These are phyloP conservation scores for Yamadazyma nakazawae DNA, from an alignment of 805 yeast genomes.

Conservation along the genomic window DNA sequence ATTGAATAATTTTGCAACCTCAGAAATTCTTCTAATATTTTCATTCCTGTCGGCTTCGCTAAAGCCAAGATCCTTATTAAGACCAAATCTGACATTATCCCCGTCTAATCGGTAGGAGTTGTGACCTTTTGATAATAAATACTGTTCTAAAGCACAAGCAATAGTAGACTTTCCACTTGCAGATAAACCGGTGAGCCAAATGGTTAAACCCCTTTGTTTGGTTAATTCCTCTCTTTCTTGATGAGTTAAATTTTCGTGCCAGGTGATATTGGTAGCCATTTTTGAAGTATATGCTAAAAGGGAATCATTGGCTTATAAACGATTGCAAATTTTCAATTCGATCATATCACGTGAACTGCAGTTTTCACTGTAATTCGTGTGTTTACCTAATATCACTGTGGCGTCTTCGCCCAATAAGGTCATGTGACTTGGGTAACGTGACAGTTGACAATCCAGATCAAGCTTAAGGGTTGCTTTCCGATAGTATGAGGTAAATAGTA, in stretches of 20 bases:
- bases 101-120: conserved; percentile 89
- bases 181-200: conserved; percentile 94
- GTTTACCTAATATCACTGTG: not conserved
- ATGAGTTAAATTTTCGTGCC: conserved; percentile 90
- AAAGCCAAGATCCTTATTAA: conserved; percentile 93
- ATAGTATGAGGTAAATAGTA: too few relatives aligned
- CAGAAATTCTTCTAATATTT: conserved; percentile 91
- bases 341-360: conserved; percentile 11
- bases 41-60: conserved; percentile 89
- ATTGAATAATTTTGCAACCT: conserved; percentile 90
- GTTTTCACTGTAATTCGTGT: not conserved
- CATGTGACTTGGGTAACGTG: not conserved
- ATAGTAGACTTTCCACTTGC: conserved; percentile 95
- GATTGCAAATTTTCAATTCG: conserved; percentile 7
- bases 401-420: not conserved
- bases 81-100: conserved; percentile 90
- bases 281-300: conserved; percentile 6
- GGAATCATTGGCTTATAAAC: not conserved
- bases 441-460: too few relatives aligned
- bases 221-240: conserved; percentile 70
- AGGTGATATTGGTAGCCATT: conserved; percentile 95
- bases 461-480: too few relatives aligned
- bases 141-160: conserved; percentile 91
- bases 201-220: conserved; percentile 82
- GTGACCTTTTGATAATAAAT: conserved; percentile 63